Evolutionary conservation across 2,329 filamentous ascomycete genomes (phyloP).

Genomic region (Chrysosporium queenslandicum): DNA sequence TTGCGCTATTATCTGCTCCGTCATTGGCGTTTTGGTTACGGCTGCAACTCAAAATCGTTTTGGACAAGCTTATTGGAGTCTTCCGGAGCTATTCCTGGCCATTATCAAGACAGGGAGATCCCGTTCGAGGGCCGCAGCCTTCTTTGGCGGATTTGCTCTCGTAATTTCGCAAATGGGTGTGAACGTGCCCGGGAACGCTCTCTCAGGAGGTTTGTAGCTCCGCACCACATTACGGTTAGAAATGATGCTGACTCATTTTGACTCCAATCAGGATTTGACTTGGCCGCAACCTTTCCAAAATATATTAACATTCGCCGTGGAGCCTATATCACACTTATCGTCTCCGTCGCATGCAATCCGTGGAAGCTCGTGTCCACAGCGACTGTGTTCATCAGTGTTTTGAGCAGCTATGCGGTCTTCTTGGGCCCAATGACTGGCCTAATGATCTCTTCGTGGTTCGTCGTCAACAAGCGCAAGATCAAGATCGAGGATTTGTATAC

Average conservation of each 20-base stretch:
- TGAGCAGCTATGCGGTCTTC: conserved; percentile 40
- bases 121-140: conserved; percentile 36
- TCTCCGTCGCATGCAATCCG: conserved; percentile 28
- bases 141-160: conserved; percentile 40
- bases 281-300: conserved; percentile 43
- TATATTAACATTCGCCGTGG: conserved; percentile 50
- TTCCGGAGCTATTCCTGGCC: conserved; percentile 34
- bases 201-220: conserved; percentile 33
- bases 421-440: conserved; percentile 35
- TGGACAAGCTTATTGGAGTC: conserved; percentile 36
- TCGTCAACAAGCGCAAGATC: conserved; percentile 32
- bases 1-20: conserved; percentile 9
- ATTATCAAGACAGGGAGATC: conserved; percentile 28
- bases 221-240: too few relatives aligned
- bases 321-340: conserved; percentile 32
- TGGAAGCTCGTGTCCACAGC: conserved; percentile 45
- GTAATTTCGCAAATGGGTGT: conserved; percentile 40
- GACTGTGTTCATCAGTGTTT: conserved; percentile 39
- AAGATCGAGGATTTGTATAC: conserved; percentile 39
- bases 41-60: conserved; percentile 27
- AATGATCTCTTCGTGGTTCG: conserved; percentile 27
- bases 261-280: conserved; percentile 41
- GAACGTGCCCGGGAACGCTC: conserved; percentile 35
- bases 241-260: not conserved
- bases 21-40: conserved; percentile 29